Evolutionary conservation across 768 basidiomycete genomes (phyloP), one percentile per base, ranked within the genome.

Genomic region (Podaxis rugospora): DNA sequence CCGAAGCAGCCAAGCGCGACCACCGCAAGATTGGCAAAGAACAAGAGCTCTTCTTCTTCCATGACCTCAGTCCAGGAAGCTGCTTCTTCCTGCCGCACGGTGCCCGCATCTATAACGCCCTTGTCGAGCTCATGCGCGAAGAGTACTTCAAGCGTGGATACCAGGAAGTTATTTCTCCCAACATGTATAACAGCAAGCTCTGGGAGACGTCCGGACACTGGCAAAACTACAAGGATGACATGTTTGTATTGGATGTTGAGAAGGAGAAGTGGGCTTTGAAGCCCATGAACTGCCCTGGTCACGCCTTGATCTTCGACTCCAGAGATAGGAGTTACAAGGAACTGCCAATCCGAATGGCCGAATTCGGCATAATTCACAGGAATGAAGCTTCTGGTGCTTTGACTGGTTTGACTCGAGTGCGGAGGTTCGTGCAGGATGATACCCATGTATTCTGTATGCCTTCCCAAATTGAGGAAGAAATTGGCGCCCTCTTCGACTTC

Each of bases 281-380:
- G 76, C 97, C 97, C 18, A 99, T 99, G 97, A 99, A 99, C 75
- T 98, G 97, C 78, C 97, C 92, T 0, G 95, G 95, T 4, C 97
- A 98, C 72, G 95, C 92, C 73, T 74, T 98, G 53, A 92, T 99
- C 66, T 99, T 98, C 70, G 96, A 94, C 75, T 90, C 92, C 25
- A 83, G 92, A 61, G 95, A 97, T 72, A 86, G 97, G 64, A 89
- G 87, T 63, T 98, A 98, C 78, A 91, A 88, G 71, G 97, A 99
- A 73, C 82, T 98, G 13, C 97, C 97, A 6, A 88, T 99, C 65
- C 88, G 97, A 27, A 94, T 98, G 90, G 96, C 96, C 4, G 97
- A 99, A 71, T 99, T 99, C 69, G 97, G 97, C 66, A 93, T 98
- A 65, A 82, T 98, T 55, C 97, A 98, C 73, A 81, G 96, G 61